Conservation (phyloP, 495 filamentous ascomycete species). For the Penicillium coffeae region DNA sequence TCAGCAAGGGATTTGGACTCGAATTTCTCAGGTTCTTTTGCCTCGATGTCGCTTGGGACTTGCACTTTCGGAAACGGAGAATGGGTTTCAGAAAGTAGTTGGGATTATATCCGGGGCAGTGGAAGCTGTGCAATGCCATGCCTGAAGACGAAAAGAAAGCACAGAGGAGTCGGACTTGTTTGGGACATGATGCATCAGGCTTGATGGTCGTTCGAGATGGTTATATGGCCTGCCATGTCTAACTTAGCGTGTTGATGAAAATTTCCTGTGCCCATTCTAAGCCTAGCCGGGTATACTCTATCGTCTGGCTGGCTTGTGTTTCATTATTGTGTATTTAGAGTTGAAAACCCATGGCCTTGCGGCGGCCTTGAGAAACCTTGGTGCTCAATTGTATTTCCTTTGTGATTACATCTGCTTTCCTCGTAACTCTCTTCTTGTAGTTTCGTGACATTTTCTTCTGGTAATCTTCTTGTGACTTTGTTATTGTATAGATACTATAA, state of each 20-base stretch:
- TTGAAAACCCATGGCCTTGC: conserved; percentile 32
- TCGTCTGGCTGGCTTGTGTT: conserved; percentile 35
- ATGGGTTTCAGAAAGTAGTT: not conserved
- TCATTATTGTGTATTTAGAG: conserved; percentile 51
- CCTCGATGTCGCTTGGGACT: conserved; percentile 5
- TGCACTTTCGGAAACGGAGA: not conserved
- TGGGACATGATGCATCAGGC: no score
- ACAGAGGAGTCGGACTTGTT: not conserved
- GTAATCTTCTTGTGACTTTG: no score
- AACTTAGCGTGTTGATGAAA: conserved; percentile 26
- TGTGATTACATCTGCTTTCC: conserved; percentile 8
- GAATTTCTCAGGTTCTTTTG: conserved; percentile 4
- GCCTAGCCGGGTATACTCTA: conserved; percentile 22
- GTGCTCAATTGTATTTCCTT: conserved; percentile 40
- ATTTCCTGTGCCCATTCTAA: conserved; percentile 18
- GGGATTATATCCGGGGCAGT: not conserved
- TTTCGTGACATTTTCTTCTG: no score
- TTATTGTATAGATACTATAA: no score
- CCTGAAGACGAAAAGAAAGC: not conserved
- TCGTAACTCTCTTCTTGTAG: not conserved
- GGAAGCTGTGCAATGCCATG: not conserved
- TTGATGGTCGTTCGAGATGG: no score
- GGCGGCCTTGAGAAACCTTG: conserved; percentile 23
- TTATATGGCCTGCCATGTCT: conserved; percentile 17
- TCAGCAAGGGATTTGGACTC: conserved; percentile 31